Evolutionary conservation across 2,329 filamentous ascomycete genomes (phyloP).

Genomic region (Claviceps arundinis): DNA sequence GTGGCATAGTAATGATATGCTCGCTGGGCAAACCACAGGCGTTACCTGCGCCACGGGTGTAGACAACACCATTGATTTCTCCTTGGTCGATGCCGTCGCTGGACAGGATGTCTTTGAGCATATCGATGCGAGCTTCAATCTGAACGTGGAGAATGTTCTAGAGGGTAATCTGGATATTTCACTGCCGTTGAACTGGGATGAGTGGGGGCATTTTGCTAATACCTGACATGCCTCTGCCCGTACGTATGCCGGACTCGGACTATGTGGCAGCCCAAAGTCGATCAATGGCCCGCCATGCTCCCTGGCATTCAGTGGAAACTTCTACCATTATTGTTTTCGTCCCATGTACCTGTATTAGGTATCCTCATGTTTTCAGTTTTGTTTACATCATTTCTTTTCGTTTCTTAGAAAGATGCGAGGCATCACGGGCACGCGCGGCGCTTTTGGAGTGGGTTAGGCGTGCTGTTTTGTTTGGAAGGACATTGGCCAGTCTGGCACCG

Average conservation of each 20-base stretch:
- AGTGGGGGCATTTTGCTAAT: conserved; percentile 25
- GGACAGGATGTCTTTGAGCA: conserved; percentile 42
- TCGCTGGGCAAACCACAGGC: conserved; percentile 12
- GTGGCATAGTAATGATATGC: conserved; percentile 8
- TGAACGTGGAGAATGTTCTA: conserved; percentile 39
- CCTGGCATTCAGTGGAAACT: too few species aligned
- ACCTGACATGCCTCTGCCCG: background rate
- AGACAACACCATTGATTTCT: conserved; percentile 27
- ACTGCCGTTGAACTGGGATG: conserved; percentile 37
- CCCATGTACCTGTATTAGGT: too few species aligned
- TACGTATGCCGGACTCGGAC: too few species aligned
- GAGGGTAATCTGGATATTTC: conserved; percentile 42
- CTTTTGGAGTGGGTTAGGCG: background rate
- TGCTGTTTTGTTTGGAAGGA: background rate
- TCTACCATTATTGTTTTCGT: too few species aligned
- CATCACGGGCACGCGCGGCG: background rate
- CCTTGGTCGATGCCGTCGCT: conserved; percentile 27
- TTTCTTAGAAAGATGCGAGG: background rate
- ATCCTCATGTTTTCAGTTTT: background rate
- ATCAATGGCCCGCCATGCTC: too few species aligned
- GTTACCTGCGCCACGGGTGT: conserved; percentile 16
- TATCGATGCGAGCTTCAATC: conserved; percentile 40
- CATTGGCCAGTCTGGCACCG: background rate
- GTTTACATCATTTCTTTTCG: background rate
- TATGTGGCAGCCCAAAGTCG: too few species aligned